A percentile compares a stretch with the other conserved stretches of the same genome.
Evolutionary conservation across 2,329 filamentous ascomycete genomes (phyloP).

Genomic region (Tolypocladium nubicola): DNA sequence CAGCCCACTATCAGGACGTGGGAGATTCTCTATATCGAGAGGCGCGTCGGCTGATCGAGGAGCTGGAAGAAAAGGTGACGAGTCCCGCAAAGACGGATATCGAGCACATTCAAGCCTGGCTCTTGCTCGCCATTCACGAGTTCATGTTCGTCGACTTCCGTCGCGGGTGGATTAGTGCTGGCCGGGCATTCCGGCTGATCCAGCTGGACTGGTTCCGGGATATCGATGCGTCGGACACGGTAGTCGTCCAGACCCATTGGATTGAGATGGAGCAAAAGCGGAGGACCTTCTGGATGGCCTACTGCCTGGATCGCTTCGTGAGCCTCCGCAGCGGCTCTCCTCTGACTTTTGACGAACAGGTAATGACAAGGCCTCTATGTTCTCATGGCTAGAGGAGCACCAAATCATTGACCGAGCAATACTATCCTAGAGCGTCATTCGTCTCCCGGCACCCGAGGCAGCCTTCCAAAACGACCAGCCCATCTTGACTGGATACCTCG

Average conservation of each 20-base stretch:
- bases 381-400: not conserved
- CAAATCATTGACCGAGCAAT: not conserved
- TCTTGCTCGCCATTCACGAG: conserved; percentile 25
- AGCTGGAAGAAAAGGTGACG: conserved; percentile 2
- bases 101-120: conserved; percentile 24
- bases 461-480: conserved; percentile 23
- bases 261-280: conserved; percentile 22
- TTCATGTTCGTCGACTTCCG: conserved; percentile 20
- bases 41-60: conserved; percentile 4
- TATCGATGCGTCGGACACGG: conserved; percentile 14
- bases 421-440: conserved; percentile 17
- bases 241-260: conserved; percentile 5
- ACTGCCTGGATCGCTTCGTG: conserved; percentile 23
- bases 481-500: conserved; percentile 13
- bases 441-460: conserved; percentile 22
- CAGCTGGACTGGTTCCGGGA: conserved; percentile 23
- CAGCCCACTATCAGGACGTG: conserved; percentile 15
- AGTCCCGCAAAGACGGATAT: conserved; percentile 4
- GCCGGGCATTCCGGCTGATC: conserved; percentile 24
- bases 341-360: conserved; percentile 19
- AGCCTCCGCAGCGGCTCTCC: conserved; percentile 18
- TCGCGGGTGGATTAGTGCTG: conserved; percentile 24
- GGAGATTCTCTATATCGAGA: conserved; percentile 5
- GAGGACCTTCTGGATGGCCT: conserved; percentile 29
- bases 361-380: not conserved